phyloP scores from a whole-genome alignment of 139 green algal genomes.

The Trebouxia sp. region DNA sequence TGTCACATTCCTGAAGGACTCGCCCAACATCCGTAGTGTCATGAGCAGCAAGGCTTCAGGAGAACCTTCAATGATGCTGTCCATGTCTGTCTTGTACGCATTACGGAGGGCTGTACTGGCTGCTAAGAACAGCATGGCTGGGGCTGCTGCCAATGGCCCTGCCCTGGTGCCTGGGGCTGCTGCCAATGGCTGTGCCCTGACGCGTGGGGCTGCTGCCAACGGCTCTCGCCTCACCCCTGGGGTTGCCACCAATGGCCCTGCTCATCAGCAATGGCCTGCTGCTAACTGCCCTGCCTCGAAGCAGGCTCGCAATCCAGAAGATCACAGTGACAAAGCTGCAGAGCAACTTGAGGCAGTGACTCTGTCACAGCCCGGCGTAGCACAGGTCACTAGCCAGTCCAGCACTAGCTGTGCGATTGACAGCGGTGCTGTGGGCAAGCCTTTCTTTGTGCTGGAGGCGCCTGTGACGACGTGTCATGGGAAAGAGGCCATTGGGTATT shows the following conservation, averaged over 20 bases:
- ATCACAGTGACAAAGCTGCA: background rate
- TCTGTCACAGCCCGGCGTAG: background rate
- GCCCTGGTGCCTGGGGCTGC: background rate
- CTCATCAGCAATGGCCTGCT: too few relatives aligned
- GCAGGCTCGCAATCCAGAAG: too few relatives aligned
- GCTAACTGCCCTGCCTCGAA: too few relatives aligned
- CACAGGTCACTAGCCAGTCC: background rate
- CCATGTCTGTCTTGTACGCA: slow-evolving; percentile 32
- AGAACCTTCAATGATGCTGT: slow-evolving; percentile 37
- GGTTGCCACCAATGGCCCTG: background rate
- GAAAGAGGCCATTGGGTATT: slow-evolving; percentile 30
- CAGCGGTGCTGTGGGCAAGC: background rate
- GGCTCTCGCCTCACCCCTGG: background rate
- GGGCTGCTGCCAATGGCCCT: background rate
- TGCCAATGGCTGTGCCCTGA: background rate
- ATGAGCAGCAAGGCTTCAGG: slow-evolving; percentile 49
- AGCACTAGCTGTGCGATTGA: background rate
- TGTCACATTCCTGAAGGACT: slow-evolving; percentile 44
- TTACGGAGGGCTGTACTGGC: slow-evolving; percentile 20
- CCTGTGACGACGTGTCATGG: slow-evolving; percentile 20
- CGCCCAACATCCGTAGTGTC: slow-evolving; percentile 42
- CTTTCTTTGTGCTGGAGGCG: slow-evolving; percentile 24
- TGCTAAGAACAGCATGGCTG: slow-evolving; percentile 10
- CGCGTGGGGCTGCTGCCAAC: background rate
- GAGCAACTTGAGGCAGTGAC: background rate